phyloP scores from a whole-genome alignment of 2,329 filamentous ascomycete species.

The Sarocladium oryzae region DNA sequence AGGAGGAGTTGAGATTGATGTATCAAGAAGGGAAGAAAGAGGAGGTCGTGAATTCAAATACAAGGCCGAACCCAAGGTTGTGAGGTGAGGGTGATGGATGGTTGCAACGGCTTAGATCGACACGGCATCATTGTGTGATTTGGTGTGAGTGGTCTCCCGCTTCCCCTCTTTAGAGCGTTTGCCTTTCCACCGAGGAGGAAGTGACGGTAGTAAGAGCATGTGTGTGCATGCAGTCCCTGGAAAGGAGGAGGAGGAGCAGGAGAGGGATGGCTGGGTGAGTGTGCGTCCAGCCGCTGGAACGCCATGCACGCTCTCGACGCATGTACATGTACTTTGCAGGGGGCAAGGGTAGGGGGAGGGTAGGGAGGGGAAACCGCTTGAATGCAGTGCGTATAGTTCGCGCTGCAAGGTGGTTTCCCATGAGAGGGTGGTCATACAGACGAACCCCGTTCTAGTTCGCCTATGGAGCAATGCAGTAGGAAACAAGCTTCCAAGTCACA shows the following conservation, averaged over 20 bases:
- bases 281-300: neutral
- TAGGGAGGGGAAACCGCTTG: no score
- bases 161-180: constrained; percentile 4
- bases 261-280: neutral
- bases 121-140: neutral
- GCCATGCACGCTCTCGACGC: constrained; percentile 3
- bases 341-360: no score
- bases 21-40: neutral
- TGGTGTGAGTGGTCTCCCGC: neutral
- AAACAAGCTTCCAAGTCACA: no score
- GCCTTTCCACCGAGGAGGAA: neutral
- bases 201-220: neutral
- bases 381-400: neutral
- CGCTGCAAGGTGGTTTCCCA: no score
- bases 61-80: no score
- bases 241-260: no score
- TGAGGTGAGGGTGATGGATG: neutral
- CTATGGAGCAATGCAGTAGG: no score
- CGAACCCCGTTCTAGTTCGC: no score
- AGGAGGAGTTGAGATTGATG: no score
- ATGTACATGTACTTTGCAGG: neutral
- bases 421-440: no score
- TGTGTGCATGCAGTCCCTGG: no score
- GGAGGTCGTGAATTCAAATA: constrained; percentile 3
- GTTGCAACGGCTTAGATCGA: constrained; percentile 7